phyloP scores from a whole-genome alignment of 805 yeast genomes.

The Komagataella pseudopastoris region DNA sequence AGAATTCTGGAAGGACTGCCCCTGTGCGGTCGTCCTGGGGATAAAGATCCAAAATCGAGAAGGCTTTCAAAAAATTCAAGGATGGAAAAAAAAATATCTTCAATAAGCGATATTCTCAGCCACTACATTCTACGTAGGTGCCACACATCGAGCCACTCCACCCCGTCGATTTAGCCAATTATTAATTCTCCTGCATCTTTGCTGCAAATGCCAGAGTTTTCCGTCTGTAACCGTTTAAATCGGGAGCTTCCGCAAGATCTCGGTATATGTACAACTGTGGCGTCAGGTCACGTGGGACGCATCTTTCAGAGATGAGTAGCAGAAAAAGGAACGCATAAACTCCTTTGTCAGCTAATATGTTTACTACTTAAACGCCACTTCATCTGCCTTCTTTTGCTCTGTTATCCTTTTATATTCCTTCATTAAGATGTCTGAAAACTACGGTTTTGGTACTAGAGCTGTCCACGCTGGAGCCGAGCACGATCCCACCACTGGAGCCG shows the following conservation, averaged over 20 bases:
- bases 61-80: neutral
- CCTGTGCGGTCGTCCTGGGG: neutral
- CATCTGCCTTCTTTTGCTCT: slow-evolving; percentile 5
- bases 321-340: neutral
- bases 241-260: neutral
- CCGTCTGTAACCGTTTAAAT: slow-evolving; percentile 2
- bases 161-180: neutral
- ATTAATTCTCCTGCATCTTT: neutral
- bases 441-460: slow-evolving; percentile 64
- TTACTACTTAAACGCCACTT: slow-evolving; percentile 3
- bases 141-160: neutral
- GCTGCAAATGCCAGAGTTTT: neutral
- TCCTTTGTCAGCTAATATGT: slow-evolving; percentile 4
- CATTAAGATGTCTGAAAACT: slow-evolving; percentile 8
- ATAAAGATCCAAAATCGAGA: neutral
- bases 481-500: slow-evolving; percentile 72
- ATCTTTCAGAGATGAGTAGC: neutral
- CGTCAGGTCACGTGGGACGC: neutral
- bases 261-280: neutral
- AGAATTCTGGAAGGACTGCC: neutral
- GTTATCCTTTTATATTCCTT: slow-evolving; percentile 5
- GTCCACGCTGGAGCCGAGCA: slow-evolving; percentile 72
- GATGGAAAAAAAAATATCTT: neutral
- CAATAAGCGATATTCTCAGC: neutral
- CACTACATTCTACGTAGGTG: neutral